Conservation (phyloP, 2,329 filamentous ascomycete species). For the Gaeumannomyces tritici region DNA sequence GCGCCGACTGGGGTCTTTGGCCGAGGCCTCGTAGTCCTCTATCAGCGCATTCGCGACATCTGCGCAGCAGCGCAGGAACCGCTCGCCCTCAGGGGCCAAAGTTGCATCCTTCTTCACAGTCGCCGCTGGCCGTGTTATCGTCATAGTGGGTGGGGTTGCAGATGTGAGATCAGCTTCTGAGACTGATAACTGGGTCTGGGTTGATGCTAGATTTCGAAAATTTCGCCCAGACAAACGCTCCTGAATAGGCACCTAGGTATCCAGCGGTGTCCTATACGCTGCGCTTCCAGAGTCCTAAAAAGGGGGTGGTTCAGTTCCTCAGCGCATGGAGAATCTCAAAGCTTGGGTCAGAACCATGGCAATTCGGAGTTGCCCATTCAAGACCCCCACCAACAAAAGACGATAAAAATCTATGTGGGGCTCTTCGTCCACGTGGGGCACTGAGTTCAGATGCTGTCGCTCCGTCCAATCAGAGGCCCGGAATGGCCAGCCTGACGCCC, state of each 20-base stretch:
- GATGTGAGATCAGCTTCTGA: background rate
- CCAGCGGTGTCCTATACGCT: no score
- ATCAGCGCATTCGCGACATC: slow-evolving; percentile 92
- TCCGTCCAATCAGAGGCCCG: background rate
- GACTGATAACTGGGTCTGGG: background rate
- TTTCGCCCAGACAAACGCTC: background rate
- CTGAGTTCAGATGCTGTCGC: background rate
- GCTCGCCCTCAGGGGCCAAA: slow-evolving; percentile 84
- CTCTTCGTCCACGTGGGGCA: background rate
- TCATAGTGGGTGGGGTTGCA: background rate
- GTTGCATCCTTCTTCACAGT: slow-evolving; percentile 59
- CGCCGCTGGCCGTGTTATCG: slow-evolving; percentile 24
- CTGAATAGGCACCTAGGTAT: no score
- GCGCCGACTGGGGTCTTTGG: slow-evolving; percentile 58
- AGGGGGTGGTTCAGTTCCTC: background rate
- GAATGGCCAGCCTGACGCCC: background rate
- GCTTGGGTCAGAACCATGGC: background rate
- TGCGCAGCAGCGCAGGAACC: slow-evolving; percentile 86
- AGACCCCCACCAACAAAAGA: slow-evolving; percentile 2
- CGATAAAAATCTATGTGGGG: background rate
- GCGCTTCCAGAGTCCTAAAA: no score
- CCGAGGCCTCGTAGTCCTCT: slow-evolving; percentile 77
- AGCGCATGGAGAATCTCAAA: background rate
- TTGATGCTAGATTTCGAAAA: background rate
- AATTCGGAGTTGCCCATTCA: slow-evolving; percentile 4